These are phyloP conservation scores for Diatrype stigma DNA, from an alignment of 2,329 filamentous ascomycete genomes.

Conservation along the genomic window DNA sequence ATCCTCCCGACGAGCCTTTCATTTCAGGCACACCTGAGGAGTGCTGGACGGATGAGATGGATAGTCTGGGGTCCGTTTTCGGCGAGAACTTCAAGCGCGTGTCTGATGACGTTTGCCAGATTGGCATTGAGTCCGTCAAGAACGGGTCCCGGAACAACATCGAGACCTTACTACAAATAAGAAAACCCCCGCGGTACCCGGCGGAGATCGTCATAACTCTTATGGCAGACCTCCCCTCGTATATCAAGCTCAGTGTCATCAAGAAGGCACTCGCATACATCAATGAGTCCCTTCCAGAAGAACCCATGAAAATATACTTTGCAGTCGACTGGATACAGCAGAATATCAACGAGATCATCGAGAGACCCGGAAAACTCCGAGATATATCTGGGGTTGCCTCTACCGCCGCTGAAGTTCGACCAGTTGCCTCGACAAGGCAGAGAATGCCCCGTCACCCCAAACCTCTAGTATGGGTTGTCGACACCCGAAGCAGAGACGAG, in stretches of 20 bases:
- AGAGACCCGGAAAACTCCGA: conserved; percentile 75
- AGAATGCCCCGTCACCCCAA: conserved; percentile 45
- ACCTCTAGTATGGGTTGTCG: conserved; percentile 60
- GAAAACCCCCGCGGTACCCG: conserved; percentile 73
- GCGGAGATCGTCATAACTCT: conserved; percentile 65
- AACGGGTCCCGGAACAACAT: conserved; percentile 47
- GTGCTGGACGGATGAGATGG: conserved; percentile 81
- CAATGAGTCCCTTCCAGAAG: conserved; percentile 66
- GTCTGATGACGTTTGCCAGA: conserved; percentile 62
- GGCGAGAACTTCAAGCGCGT: conserved; percentile 65
- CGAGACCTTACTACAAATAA: conserved; percentile 59
- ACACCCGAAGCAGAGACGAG: conserved; percentile 56
- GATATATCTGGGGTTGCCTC: conserved; percentile 79
- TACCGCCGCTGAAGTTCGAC: conserved; percentile 54
- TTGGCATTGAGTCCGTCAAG: conserved; percentile 57
- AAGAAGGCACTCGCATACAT: conserved; percentile 72
- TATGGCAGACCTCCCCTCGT: conserved; percentile 71
- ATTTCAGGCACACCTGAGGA: conserved; percentile 52
- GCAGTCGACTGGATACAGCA: conserved; percentile 89
- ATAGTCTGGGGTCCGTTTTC: conserved; percentile 80
- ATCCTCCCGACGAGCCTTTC: conserved; percentile 38
- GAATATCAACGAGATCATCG: conserved; percentile 75
- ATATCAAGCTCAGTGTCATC: conserved; percentile 86
- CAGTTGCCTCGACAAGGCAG: conserved; percentile 23
- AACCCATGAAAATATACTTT: conserved; percentile 85